These are phyloP conservation scores for Vanderwaltozyma yarrowii DNA, from an alignment of 805 yeast species.

Conservation along the genomic window DNA sequence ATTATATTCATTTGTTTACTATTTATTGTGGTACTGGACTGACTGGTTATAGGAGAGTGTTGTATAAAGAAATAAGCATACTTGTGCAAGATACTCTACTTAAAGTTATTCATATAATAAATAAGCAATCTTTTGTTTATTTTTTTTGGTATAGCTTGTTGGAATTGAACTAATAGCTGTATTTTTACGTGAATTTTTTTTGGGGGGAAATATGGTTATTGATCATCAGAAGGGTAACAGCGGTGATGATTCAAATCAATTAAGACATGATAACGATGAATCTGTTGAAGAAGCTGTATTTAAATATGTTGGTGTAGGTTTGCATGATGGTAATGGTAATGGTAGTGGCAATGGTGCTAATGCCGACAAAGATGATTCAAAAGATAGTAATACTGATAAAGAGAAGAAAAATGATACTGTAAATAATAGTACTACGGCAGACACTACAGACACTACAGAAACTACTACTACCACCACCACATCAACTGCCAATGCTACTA, in stretches of 20 bases:
- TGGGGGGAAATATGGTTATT: not conserved
- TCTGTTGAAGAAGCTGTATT: conserved; percentile 72
- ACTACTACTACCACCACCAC: conserved; percentile 5
- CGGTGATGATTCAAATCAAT: not conserved
- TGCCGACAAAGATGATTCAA: conserved; percentile 20
- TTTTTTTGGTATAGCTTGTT: no score
- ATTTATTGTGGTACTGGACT: no score
- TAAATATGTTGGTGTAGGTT: conserved; percentile 57
- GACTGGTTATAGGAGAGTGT: no score
- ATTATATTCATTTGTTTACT: no score
- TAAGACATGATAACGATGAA: conserved; percentile 16
- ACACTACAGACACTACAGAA: conserved; percentile 5
- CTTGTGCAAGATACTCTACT: no score
- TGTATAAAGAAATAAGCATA: no score
- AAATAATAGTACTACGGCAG: not conserved
- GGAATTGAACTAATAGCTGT: no score
- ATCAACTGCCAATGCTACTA: conserved; percentile 9
- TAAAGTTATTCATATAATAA: no score
- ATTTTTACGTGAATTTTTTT: no score
- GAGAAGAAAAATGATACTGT: conserved; percentile 4
- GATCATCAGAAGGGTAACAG: not conserved
- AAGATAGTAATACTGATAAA: conserved; percentile 15
- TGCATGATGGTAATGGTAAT: conserved; percentile 20
- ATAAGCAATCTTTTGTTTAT: no score
- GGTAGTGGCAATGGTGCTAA: conserved; percentile 19